phyloP scores from a whole-genome alignment of 75 land plant species.

The Larix kaempferi region DNA sequence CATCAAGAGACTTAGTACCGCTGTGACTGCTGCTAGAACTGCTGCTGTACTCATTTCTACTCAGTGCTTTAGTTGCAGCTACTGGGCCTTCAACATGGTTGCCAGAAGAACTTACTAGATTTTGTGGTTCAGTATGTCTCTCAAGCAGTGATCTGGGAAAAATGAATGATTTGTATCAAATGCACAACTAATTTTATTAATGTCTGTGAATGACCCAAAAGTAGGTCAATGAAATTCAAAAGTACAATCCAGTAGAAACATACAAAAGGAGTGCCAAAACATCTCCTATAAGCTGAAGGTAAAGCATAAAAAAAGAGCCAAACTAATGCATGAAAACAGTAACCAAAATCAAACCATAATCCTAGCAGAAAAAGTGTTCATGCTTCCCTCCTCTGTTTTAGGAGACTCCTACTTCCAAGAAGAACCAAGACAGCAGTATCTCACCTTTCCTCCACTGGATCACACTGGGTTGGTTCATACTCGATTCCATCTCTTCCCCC shows the following conservation, averaged over 20 bases:
- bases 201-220: no score
- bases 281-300: not conserved
- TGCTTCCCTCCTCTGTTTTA: not conserved
- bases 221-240: not conserved
- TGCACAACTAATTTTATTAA: not conserved
- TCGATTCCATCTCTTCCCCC: constrained; percentile 30
- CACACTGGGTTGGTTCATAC: constrained; percentile 21
- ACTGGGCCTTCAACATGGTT: constrained; percentile 16
- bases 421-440: not conserved
- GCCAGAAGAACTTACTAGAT: constrained; percentile 8
- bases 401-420: not conserved
- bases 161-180: not conserved
- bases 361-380: not conserved
- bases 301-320: not conserved
- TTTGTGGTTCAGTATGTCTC: constrained; percentile 15
- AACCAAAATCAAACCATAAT: no score
- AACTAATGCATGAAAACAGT: no score
- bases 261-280: not conserved
- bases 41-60: constrained; percentile 37
- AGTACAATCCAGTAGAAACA: not conserved
- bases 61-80: not conserved
- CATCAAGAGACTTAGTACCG: constrained; percentile 55
- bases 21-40: constrained; percentile 44
- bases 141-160: constrained; percentile 27
- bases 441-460: constrained; percentile 41